A percentile compares a stretch with the other conserved stretches of the same genome.
phyloP scores from a whole-genome alignment of 192 early-diverging fungal genomes.

The Piromyces finnis region DNA sequence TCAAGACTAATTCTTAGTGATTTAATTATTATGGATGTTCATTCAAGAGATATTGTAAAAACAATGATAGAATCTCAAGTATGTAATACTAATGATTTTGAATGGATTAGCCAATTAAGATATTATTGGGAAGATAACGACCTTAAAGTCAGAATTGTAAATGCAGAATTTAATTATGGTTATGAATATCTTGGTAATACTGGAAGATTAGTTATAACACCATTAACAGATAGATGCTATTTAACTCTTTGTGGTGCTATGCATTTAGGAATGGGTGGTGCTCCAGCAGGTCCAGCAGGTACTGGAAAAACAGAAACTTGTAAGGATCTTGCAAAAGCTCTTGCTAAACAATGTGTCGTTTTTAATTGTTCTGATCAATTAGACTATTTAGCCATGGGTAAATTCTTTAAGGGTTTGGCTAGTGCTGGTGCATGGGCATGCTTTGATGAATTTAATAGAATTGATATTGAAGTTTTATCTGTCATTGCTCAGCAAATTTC shows the following conservation, averaged over 20 bases:
- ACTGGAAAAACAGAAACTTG: slow-evolving; percentile 43
- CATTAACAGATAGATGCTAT: slow-evolving; percentile 38
- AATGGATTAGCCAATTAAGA: slow-evolving; percentile 40
- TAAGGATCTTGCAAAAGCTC: slow-evolving; percentile 37
- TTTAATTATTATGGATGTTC: slow-evolving; percentile 43
- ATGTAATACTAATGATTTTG: slow-evolving; percentile 33
- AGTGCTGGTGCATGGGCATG: slow-evolving; percentile 41
- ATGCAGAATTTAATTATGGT: slow-evolving; percentile 36
- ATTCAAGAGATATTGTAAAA: slow-evolving; percentile 35
- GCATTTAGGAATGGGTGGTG: slow-evolving; percentile 44
- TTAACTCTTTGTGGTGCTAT: slow-evolving; percentile 35
- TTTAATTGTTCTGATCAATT: slow-evolving; percentile 46
- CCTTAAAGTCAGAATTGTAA: slow-evolving; percentile 36
- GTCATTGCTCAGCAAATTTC: slow-evolving; percentile 44
- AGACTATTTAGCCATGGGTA: slow-evolving; percentile 42
- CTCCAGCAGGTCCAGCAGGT: slow-evolving; percentile 36
- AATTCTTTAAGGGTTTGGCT: slow-evolving; percentile 42
- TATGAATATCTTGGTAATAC: slow-evolving; percentile 46
- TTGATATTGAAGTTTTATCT: slow-evolving; percentile 42
- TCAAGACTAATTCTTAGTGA: slow-evolving; percentile 29
- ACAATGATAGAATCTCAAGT: slow-evolving; percentile 27
- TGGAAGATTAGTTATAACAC: slow-evolving; percentile 35
- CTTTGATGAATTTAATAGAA: slow-evolving; percentile 45
- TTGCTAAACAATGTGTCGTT: slow-evolving; percentile 44
- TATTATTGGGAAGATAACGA: slow-evolving; percentile 47